Conservation (phyloP, 495 filamentous ascomycete species). For the Aspergillus hancockii region DNA sequence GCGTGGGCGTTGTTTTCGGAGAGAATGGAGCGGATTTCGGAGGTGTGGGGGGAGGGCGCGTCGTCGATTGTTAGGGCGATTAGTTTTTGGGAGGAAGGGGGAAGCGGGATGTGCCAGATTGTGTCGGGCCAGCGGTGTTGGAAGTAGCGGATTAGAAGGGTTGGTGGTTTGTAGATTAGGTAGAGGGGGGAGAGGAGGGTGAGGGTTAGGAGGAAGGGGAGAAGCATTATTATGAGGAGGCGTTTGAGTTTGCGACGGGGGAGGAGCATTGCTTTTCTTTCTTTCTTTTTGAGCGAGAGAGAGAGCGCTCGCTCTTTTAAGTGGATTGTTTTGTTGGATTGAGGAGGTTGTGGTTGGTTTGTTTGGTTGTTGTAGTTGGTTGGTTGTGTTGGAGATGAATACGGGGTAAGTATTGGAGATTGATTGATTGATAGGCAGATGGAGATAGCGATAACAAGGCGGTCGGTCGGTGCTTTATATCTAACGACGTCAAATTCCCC, state of each 20-base stretch:
- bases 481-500: background rate
- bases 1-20: slow-evolving; percentile 57
- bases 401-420: background rate
- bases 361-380: background rate
- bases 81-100: slow-evolving; percentile 49
- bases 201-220: slow-evolving; percentile 44
- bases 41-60: slow-evolving; percentile 71
- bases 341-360: background rate
- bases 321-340: background rate
- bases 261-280: slow-evolving; percentile 37
- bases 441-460: background rate
- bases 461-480: background rate
- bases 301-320: background rate
- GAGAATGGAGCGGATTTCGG: slow-evolving; percentile 67
- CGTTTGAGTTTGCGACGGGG: slow-evolving; percentile 40
- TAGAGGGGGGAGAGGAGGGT: slow-evolving; percentile 59
- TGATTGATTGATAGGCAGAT: background rate
- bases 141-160: slow-evolving; percentile 64
- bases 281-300: background rate
- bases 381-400: background rate
- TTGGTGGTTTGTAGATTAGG: slow-evolving; percentile 74
- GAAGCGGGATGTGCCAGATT: slow-evolving; percentile 61
- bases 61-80: slow-evolving; percentile 86
- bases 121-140: slow-evolving; percentile 72
- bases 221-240: slow-evolving; percentile 53